Conservation (phyloP, 768 basidiomycete genomes). For the Galerina sulciceps region DNA sequence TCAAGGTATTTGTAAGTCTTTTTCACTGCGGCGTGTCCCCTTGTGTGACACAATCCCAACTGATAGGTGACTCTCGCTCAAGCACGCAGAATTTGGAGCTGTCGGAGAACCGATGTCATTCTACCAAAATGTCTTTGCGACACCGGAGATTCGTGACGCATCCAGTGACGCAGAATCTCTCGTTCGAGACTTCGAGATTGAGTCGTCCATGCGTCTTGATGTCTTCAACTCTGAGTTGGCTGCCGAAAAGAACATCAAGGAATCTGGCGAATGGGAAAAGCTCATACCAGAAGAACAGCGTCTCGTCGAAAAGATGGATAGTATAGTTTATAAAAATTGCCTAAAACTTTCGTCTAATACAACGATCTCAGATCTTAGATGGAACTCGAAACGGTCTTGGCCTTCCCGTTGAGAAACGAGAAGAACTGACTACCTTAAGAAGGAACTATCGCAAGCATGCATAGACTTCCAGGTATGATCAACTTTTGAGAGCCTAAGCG, state of each 20-base stretch:
- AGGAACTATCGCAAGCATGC: constrained; percentile 75
- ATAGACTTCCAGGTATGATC: constrained; percentile 75
- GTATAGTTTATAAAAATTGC: constrained; percentile 26
- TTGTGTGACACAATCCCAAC: constrained; percentile 18
- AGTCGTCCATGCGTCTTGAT: constrained; percentile 81
- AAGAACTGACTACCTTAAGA: constrained; percentile 66
- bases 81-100: constrained; percentile 56
- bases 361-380: constrained; percentile 56
- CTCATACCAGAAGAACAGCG: constrained; percentile 71
- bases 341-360: background rate
- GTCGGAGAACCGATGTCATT: constrained; percentile 69
- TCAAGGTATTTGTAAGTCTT: constrained; percentile 72
- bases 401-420: constrained; percentile 65
- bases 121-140: constrained; percentile 80
- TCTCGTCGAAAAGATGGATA: constrained; percentile 81
- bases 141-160: constrained; percentile 78
- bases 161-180: constrained; percentile 73
- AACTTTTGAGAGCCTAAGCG: background rate
- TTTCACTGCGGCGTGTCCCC: background rate
- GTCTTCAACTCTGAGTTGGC: constrained; percentile 73
- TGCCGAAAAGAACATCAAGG: constrained; percentile 71
- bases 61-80: constrained; percentile 58
- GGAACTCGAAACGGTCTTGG: constrained; percentile 80
- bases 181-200: constrained; percentile 71
- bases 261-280: constrained; percentile 61